These are phyloP conservation scores for Magnaporthales sp. DNA, from an alignment of 2,329 filamentous ascomycete species.

Conservation along the genomic window DNA sequence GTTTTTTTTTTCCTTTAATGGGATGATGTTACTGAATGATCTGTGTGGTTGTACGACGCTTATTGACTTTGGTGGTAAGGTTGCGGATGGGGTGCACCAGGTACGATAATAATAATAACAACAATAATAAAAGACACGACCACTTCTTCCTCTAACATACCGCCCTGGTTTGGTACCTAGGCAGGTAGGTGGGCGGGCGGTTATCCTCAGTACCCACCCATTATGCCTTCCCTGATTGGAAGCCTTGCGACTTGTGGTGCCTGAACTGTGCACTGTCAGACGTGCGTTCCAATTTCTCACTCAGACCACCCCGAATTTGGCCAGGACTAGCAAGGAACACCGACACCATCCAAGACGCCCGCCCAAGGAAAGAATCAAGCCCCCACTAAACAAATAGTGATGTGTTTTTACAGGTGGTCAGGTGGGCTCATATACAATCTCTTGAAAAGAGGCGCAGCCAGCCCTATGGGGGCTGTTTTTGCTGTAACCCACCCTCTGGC, in stretches of 20 bases:
- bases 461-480: conserved; percentile 1
- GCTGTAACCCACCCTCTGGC: background rate
- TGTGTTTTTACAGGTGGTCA: background rate
- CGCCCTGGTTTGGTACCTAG: too few relatives aligned
- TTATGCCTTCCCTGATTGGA: background rate
- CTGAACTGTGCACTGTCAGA: background rate
- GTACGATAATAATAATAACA: background rate
- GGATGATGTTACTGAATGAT: background rate
- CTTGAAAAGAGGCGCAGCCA: background rate
- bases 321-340: too few relatives aligned
- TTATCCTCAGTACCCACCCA: background rate
- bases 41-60: background rate
- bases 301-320: too few relatives aligned
- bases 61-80: background rate
- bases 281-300: background rate
- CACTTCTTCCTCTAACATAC: too few relatives aligned
- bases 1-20: background rate
- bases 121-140: background rate
- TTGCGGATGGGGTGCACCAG: background rate
- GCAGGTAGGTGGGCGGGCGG: too few relatives aligned
- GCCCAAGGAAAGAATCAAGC: background rate
- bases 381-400: background rate
- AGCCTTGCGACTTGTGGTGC: background rate
- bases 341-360: background rate
- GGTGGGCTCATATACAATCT: background rate